phyloP scores from a whole-genome alignment of 2,329 filamentous ascomycete genomes.

The Ophiostoma angusticollis region DNA sequence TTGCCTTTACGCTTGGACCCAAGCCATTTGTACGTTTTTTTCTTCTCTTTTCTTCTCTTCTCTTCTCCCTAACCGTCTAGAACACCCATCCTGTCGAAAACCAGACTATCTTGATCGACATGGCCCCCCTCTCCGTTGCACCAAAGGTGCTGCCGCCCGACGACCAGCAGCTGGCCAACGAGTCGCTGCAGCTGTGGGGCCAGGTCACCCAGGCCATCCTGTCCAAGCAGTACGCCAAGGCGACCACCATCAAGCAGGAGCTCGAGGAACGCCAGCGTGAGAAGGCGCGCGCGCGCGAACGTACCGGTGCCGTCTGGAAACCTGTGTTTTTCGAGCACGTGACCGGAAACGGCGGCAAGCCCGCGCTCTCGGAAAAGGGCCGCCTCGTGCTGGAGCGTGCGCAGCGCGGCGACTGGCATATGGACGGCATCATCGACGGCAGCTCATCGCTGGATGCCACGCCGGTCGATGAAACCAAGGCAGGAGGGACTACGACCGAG shows the following conservation, averaged over 20 bases:
- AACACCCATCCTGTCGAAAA: constrained; percentile 40
- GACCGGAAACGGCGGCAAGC: constrained; percentile 42
- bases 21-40: constrained; percentile 45
- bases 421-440: constrained; percentile 18
- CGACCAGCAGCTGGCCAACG: constrained; percentile 72
- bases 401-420: constrained; percentile 38
- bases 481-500: too few relatives aligned
- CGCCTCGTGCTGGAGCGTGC: constrained; percentile 36
- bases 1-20: constrained; percentile 47
- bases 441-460: background rate
- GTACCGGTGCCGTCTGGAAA: constrained; percentile 55
- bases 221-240: constrained; percentile 68
- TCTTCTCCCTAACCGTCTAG: constrained; percentile 14
- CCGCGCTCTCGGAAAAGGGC: constrained; percentile 42
- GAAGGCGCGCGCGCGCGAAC: constrained; percentile 69
- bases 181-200: constrained; percentile 79
- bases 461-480: background rate
- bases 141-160: constrained; percentile 68
- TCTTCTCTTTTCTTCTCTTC: constrained; percentile 1
- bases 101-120: constrained; percentile 69
- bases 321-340: constrained; percentile 74
- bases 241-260: constrained; percentile 78
- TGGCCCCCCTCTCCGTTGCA: constrained; percentile 67
- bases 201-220: constrained; percentile 77
- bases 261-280: constrained; percentile 82